These are phyloP conservation scores for Globisporangium irregulare DNA, from an alignment of 352 stramenopile species.

Conservation along the genomic window DNA sequence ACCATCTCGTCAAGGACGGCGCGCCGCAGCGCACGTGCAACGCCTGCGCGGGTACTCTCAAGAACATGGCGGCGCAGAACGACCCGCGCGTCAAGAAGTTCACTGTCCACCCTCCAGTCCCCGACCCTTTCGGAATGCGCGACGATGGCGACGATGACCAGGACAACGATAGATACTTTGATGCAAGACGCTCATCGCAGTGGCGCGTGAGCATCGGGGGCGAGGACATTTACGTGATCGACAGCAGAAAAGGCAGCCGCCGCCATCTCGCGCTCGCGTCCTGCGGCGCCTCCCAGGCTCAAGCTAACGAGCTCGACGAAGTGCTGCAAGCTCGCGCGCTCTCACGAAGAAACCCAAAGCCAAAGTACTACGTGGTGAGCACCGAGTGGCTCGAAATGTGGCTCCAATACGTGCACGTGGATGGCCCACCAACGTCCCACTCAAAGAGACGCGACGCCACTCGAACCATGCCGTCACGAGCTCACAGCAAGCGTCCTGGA, in stretches of 20 bases:
- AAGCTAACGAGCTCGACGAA: slow-evolving; percentile 51
- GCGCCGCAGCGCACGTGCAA: slow-evolving; percentile 72
- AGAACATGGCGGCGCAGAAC: slow-evolving; percentile 57
- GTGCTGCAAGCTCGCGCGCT: slow-evolving; percentile 38
- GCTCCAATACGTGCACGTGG: slow-evolving; percentile 60
- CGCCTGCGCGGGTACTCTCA: slow-evolving; percentile 54
- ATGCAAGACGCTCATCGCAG: neutral
- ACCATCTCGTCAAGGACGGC: slow-evolving; percentile 68
- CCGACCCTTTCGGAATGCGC: slow-evolving; percentile 6
- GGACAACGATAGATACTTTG: neutral
- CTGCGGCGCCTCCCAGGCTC: neutral
- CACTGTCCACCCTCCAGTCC: slow-evolving; percentile 17
- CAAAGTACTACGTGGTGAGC: slow-evolving; percentile 52
- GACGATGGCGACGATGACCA: slow-evolving; percentile 7
- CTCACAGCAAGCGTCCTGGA: slow-evolving; percentile 33
- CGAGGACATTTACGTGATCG: slow-evolving; percentile 20
- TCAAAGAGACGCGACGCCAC: neutral
- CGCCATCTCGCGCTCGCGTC: slow-evolving; percentile 6
- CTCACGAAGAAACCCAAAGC: slow-evolving; percentile 22
- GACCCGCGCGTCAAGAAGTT: slow-evolving; percentile 60
- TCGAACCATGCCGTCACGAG: neutral
- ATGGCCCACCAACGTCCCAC: slow-evolving; percentile 16
- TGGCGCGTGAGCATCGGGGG: slow-evolving; percentile 10
- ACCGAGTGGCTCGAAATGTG: slow-evolving; percentile 64
- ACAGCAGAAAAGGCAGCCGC: slow-evolving; percentile 2